Conservation (phyloP, 2,329 filamentous ascomycete genomes). For the Botryotinia convoluta region DNA sequence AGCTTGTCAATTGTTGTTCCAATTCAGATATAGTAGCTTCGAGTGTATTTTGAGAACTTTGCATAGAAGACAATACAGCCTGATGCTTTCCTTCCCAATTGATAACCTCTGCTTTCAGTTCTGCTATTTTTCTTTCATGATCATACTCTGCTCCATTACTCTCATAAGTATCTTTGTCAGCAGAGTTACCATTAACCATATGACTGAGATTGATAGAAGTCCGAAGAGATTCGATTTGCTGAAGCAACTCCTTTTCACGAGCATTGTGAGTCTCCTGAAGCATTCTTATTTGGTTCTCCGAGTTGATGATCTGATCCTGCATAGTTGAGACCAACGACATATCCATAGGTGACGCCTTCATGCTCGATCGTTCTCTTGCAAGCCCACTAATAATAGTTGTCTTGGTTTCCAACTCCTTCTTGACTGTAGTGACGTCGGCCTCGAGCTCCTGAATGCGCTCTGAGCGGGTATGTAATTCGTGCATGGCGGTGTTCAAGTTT, state of each 20-base stretch:
- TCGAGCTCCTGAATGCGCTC: constrained; percentile 90
- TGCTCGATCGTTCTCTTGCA: constrained; percentile 86
- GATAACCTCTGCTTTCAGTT: constrained; percentile 68
- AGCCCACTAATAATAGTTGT: constrained; percentile 93
- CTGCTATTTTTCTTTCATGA: constrained; percentile 46
- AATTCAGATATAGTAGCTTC: constrained; percentile 70
- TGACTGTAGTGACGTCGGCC: constrained; percentile 74
- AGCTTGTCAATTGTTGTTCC: constrained; percentile 53
- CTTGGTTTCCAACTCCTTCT: constrained; percentile 97
- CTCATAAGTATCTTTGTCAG: constrained; percentile 21
- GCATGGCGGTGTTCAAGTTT: constrained; percentile 87
- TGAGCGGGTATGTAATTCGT: constrained; percentile 81
- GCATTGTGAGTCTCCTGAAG: constrained; percentile 70
- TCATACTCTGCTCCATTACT: constrained; percentile 28
- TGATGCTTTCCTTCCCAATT: constrained; percentile 77
- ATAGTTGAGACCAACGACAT: constrained; percentile 86
- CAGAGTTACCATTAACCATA: constrained; percentile 20
- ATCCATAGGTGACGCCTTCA: constrained; percentile 81
- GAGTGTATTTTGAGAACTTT: constrained; percentile 70
- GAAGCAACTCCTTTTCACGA: constrained; percentile 71
- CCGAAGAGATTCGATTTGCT: constrained; percentile 68
- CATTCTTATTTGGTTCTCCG: constrained; percentile 73
- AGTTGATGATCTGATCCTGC: constrained; percentile 83
- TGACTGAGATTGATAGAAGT: constrained; percentile 27
- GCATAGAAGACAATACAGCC: constrained; percentile 65